Evolutionary conservation across 2,329 filamentous ascomycete genomes (phyloP), one percentile per base, ranked within the genome.

Genomic region (Trichoderma atrobrunneum): DNA sequence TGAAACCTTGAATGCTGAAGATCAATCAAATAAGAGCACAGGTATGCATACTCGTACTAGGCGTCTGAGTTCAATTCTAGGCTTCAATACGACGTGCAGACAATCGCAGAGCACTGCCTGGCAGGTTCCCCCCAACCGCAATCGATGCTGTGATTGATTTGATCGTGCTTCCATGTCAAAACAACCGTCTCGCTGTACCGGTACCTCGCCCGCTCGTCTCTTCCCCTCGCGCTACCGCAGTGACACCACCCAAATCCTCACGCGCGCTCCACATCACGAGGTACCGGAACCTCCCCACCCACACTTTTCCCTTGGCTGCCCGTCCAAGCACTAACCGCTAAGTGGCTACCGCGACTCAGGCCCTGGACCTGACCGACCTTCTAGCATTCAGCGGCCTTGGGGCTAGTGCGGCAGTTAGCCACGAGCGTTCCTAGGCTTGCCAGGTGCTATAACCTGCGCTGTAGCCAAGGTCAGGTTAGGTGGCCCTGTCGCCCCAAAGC

Each of bases 281-380:
- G 71, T 72, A 72, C 71, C 63, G 71, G 43, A 57, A 72, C 71
- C 71, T 72, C 71, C n/a, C 71, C 70, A 71, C 70, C 51, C 70
- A 70, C 59, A 32, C 68, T 30, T 14, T 34, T 48, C 36, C 34
- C 54, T 30, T 34, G 57, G 56, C 30, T 65, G 59, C 43, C 68
- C 59, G 60, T 28, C 56, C 59, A 43, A 72, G 63, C 70, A 56
- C 64, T 39, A 54, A 39, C 64, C 70, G 65, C 70, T 65, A 57
- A 51, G 67, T 54, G 66, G 59, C 71, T 43, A 61, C 57, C 54
- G 59, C 66, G 67, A 72, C 62, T 61, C 68, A 56, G 68, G 48
- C 65, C 71, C 71, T 72, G 70, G 64, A 39, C 70, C 64, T 64
- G 71, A 64, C 71, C 66, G 71, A 70, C 71, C 65, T 69, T 51